Base-by-base conservation (phyloP, 192 early-diverging fungal genomes). In the Diversispora eburnea region DNA sequence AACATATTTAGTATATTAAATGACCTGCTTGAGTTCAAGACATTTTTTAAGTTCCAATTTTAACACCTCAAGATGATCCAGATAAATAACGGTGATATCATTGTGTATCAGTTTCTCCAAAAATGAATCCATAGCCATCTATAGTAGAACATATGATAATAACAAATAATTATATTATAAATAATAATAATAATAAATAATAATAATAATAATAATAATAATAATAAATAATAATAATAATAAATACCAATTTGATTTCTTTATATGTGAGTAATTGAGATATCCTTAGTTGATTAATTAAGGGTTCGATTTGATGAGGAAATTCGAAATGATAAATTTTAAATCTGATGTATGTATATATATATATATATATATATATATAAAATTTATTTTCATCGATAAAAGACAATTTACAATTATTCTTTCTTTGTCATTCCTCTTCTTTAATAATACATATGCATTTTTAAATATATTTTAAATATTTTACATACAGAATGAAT, bases 201-300 rank as follows among this genome's bases (percentile, higher is more conserved):
- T 54, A 54, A 52, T 52, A 52, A 12, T 10, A 17, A 17, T 52
- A 33, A 33, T 52, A 54, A 54, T 10, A 17, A 7, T 54, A 54
- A 13, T 54, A 54, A 54, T 0, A 17, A 17, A 54, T 4, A 3
- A 54, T 54, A 13, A 54, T 13, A 4, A 17, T 17, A 54, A 17
- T 13, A 54, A 54, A 63, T 63, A 63, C 61, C 61, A n/a, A 63
- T 8, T 63, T 15, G 43, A 63, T 46, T 63, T 63, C 61, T 43
- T 63, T 17, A n/a, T 45, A 41, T 3, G 61, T 63, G 9, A 63
- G n/a, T n/a, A 63, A 63, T 63, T 43, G 20, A 41, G 10, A 22
- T 42, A 62, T 41, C 39, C 60, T 33, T 42, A 62, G n/a, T 62
- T 62, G 60, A 62, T 62, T 62, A 41, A 62, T 17, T 17, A 62